Base-by-base conservation (phyloP, 1,139 yeast species). In the Chernovozyma sophiae-reginae region DNA sequence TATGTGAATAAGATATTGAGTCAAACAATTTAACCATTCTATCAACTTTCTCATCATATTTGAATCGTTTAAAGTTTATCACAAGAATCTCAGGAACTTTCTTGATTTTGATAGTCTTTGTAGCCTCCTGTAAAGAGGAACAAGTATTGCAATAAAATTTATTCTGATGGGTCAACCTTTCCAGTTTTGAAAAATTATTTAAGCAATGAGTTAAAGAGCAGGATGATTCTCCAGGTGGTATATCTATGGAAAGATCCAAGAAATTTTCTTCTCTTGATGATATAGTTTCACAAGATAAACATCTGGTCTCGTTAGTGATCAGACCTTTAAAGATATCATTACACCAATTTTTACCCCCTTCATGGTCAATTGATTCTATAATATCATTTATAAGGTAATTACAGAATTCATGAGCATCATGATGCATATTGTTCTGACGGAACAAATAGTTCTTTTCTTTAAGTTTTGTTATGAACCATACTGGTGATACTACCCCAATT, bases 381-480 rank as follows among this genome's bases (percentile, higher is more conserved):
- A 86, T 77, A 46, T 81, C 86, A 58, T 92, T 92, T 37, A 92
- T 69, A 46, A 90, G 60, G 52, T 86, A 90, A 57, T 90, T 90
- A 55, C 89, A 74, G 58, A 92, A 92, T 58, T 92, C 98, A 60
- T 92, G 98, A 3, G 98, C 97, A 66, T 92, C 98, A 55, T 92
- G 98, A 58, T 92, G 98, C 96, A 90, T 89, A 43, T 70, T 70
- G 36, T 85, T 81, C 42, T 89, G 85, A 44, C 96, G 71, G 56
- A 92, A 92, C 47, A 92, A 65, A 48, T 80, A 85, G 56, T 92
- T 92, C 50, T 86, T 89, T 39, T 77, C 77, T 56, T 89, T 89
- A 37, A 90, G 67, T 36, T 82, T 81, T 34, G 79, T 81, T 34
- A 92, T 78, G 35, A 92, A 75, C 49, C 77, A 74, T 24, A 69